Evolutionary conservation across 176 grass and related monocot species (phyloP), one percentile per base, ranked within the genome.

Genomic region (Neostapfia colusana): DNA sequence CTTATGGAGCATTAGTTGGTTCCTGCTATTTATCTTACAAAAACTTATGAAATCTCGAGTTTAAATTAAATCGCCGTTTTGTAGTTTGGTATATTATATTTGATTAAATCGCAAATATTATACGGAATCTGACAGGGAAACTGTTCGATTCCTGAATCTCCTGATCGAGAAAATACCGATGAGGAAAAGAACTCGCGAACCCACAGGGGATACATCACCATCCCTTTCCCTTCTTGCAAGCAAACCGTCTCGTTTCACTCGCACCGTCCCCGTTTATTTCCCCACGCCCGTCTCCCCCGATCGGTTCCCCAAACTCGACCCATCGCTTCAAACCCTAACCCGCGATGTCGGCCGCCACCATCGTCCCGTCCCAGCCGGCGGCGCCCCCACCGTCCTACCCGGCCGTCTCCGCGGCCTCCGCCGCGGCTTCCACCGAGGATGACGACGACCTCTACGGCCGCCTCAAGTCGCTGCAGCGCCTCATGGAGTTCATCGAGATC

Each of bases 401-500:
- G 35, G 46, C 85, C 16, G 18, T 56, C 16, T 37, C 31, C 8
- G 24, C 70, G 35, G 18, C 63, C n/a, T 58, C 66, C 13, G 26
- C 80, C 35, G 34, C 41, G n/a, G 37, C 70, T 28, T 61, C 46
- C 43, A 65, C 65, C 8, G 92, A 87, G 35, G 89, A 87, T 1
- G 95, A 93, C 3, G 88, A 93, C 58, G 95, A 97, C 69, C 95
- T 97, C 2, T 97, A 93, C 73, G 86, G 95, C 36, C 90, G 94
- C 61, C 88, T 89, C 78, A 97, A 97, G 65, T 87, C 94, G 8
- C 91, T 91, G 35, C 91, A 97, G 84, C 94, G 91, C 10, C 90
- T 93, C 86, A 84, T 97, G 70, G 95, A 97, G 62, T 97, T 97
- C 72, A 83, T 97, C 65, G 91, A 97, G 67, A 97, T 97, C 50